Conservation (phyloP, 768 basidiomycete species). For the Boletus rubescentipes region DNA sequence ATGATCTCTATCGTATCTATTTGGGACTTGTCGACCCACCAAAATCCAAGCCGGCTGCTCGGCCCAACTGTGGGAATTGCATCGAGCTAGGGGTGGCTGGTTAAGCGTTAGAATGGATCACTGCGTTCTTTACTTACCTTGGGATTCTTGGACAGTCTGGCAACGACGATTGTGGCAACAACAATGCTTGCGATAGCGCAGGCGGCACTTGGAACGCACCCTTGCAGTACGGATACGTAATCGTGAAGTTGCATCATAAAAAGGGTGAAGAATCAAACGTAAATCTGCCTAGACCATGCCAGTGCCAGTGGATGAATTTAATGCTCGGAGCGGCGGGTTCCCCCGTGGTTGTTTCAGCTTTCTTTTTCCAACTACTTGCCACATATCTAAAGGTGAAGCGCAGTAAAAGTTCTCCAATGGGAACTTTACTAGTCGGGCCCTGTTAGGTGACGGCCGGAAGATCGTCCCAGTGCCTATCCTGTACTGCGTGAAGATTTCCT, state of each 20-base stretch:
- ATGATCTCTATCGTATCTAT: slow-evolving; percentile 13
- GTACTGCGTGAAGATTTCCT: no score
- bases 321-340: no score
- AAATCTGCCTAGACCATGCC: no score
- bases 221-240: neutral
- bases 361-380: no score
- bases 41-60: slow-evolving; percentile 27
- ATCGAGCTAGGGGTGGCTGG: slow-evolving; percentile 17
- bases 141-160: slow-evolving; percentile 1
- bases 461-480: no score
- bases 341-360: no score
- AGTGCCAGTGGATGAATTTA: no score
- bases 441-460: no score
- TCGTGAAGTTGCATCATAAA: neutral
- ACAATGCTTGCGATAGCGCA: slow-evolving; percentile 6
- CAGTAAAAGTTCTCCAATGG: no score
- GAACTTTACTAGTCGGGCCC: no score
- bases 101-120: neutral
- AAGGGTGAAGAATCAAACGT: neutral
- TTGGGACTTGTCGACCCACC: neutral
- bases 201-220: neutral
- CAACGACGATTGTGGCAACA: slow-evolving; percentile 1
- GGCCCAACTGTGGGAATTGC: slow-evolving; percentile 33
- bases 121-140: neutral
- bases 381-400: no score